A percentile compares a stretch with the other conserved stretches of the same genome.
Evolutionary conservation across 805 yeast species (phyloP).

Genomic region (Kluyveromyces wickerhamii): DNA sequence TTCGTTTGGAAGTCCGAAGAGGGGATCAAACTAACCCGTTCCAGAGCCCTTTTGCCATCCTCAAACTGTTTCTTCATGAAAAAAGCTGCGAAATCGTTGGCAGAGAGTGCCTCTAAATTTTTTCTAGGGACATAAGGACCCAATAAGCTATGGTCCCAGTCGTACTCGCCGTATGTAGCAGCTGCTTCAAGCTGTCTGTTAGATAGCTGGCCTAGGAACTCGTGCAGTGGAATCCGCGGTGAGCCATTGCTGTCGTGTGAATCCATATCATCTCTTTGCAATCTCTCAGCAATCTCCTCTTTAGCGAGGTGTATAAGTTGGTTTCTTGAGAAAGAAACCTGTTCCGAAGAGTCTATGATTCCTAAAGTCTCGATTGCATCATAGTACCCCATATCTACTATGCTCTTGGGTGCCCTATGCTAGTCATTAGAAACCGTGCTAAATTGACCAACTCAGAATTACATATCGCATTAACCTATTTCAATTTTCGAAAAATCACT

Average conservation of each 20-base stretch:
- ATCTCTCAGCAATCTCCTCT: constrained; percentile 20
- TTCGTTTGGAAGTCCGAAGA: neutral
- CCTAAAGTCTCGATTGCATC: constrained; percentile 26
- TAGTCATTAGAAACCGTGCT: too few relatives aligned
- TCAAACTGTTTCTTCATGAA: constrained; percentile 18
- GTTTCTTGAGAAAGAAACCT: constrained; percentile 17
- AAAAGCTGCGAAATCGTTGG: constrained; percentile 28
- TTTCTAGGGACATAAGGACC: constrained; percentile 29
- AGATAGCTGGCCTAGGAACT: constrained; percentile 22
- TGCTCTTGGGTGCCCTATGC: too few relatives aligned
- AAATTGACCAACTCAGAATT: too few relatives aligned
- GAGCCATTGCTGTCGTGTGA: constrained; percentile 7
- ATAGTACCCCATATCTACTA: constrained; percentile 24
- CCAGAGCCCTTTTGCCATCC: constrained; percentile 1
- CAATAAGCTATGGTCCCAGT: constrained; percentile 24
- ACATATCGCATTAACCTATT: too few relatives aligned
- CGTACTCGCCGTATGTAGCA: constrained; percentile 17
- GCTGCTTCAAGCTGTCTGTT: constrained; percentile 21
- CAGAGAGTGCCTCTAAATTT: constrained; percentile 26
- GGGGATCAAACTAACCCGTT: constrained; percentile 4
- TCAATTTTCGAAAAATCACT: too few relatives aligned
- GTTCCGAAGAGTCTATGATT: constrained; percentile 26
- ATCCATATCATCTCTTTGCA: constrained; percentile 15
- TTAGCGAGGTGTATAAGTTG: constrained; percentile 22
- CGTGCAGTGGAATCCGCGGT: constrained; percentile 21